Percentiles rank a stretch among this genome's conserved stretches.
These are phyloP conservation scores for Aspergillus sp. DNA, from an alignment of 2,329 filamentous ascomycete species.

Conservation along the genomic window DNA sequence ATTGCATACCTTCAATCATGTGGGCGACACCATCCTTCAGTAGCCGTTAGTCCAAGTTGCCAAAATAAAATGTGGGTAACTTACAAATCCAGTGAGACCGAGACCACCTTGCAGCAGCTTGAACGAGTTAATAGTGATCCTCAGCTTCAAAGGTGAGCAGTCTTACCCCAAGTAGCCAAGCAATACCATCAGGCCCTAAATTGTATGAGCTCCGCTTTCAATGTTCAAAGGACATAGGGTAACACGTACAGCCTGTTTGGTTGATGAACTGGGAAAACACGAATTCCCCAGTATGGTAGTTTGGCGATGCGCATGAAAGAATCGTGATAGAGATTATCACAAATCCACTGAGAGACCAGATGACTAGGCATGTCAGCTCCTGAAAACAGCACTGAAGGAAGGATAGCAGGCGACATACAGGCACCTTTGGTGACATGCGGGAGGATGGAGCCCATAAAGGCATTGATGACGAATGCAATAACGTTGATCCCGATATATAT, in stretches of 20 bases:
- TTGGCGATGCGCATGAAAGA: conserved; percentile 63
- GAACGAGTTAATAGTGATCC: conserved; percentile 19
- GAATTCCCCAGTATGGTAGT: conserved; percentile 60
- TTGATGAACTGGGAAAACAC: conserved; percentile 69
- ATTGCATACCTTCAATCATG: conserved; percentile 50
- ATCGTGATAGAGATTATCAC: conserved; percentile 69
- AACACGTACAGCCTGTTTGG: conserved; percentile 56
- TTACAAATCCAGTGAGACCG: conserved; percentile 54
- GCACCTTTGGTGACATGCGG: conserved; percentile 68
- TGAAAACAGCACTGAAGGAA: background rate
- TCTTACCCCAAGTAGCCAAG: conserved; percentile 46
- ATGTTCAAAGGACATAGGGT: background rate
- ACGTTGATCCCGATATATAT: conserved; percentile 68
- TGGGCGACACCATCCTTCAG: conserved; percentile 45
- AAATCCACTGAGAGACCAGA: conserved; percentile 70
- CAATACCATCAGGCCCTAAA: conserved; percentile 61
- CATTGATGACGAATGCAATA: conserved; percentile 63
- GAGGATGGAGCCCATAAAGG: conserved; percentile 61
- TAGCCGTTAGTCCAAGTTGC: background rate
- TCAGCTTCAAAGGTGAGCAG: background rate
- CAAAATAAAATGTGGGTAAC: conserved; percentile 14
- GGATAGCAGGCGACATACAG: conserved; percentile 34
- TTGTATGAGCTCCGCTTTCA: conserved; percentile 17
- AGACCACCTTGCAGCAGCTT: conserved; percentile 52
- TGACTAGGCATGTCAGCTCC: conserved; percentile 38